Base-by-base conservation (phyloP, 371 early-diverging fungal genomes). In the Syncephalastrum monosporum region DNA sequence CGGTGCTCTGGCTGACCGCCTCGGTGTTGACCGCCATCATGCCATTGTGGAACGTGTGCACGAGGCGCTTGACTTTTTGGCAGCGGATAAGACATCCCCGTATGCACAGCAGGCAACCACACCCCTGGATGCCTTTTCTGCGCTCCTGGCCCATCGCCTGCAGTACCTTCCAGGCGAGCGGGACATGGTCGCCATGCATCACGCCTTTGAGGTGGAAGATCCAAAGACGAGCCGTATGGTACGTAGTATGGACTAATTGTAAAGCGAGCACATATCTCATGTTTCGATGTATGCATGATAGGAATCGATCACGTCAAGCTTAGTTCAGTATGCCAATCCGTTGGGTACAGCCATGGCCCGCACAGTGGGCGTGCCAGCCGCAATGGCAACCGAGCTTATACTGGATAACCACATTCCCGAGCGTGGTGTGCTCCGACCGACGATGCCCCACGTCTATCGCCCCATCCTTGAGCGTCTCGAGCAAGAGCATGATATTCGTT, bases 181-280 rank as follows among this genome's bases (percentile, higher is more conserved):
- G 38, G 94, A 95, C 71, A 86, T 94, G 88, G 91, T 92, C 14
- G 82, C 84, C 25, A 82, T 95, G 83, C 93, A 93, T 70, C 95
- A 95, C 72, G 89, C 83, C 61, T 91, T 93, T 72, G 89, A 85
- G 15, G 73, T 93, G 15, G 79, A 86, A 58, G 74, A 82, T 52
- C 61, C 59, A 17, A n/a, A 19, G 10, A 47, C 56, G 10, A 44
- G 25, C 44, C 19, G n/a, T 15, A 44, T 33, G 44, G 54, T 54
- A 43, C 15, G 38, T 19, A 25, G n/a, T 51, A 38, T 17, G 16
- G 42, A 42, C 65, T 71, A 55, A 84, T 84, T 10, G 53, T 72
- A 19, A 74, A 77, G 62, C 72, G 71, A 58, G 27, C 2, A 49
- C 19, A 42, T 12, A 53, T 7, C 53, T 55, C 10, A 21, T 55